Percentiles rank a stretch among this genome's conserved stretches.
Conservation (phyloP, 208 protist genomes). For the Crithidia bombi region DNA sequence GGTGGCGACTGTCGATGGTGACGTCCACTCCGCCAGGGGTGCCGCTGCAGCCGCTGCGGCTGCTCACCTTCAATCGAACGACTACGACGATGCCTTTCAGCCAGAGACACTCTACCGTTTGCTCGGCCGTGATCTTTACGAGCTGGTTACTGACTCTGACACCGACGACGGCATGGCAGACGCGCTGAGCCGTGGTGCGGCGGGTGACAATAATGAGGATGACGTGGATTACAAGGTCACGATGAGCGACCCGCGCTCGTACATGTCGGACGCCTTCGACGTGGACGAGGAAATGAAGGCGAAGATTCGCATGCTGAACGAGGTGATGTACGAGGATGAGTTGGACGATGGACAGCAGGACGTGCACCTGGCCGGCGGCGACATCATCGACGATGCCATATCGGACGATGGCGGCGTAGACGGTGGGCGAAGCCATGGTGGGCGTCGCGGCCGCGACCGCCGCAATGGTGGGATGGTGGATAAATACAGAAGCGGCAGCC, state of each 20-base stretch:
- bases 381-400: slow-evolving; percentile 39
- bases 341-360: slow-evolving; percentile 79
- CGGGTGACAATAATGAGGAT: slow-evolving; percentile 8
- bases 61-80: slow-evolving; percentile 18
- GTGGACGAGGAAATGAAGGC: slow-evolving; percentile 81
- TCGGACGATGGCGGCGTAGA: slow-evolving; percentile 15
- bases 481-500: neutral
- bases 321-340: slow-evolving; percentile 92
- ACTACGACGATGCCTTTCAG: slow-evolving; percentile 45
- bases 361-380: slow-evolving; percentile 28
- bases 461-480: neutral
- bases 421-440: neutral
- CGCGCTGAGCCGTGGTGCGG: slow-evolving; percentile 4
- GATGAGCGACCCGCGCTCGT: slow-evolving; percentile 31
- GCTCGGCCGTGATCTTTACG: slow-evolving; percentile 55
- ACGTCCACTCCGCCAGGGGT: no score
- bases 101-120: slow-evolving; percentile 41
- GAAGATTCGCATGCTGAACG: slow-evolving; percentile 83
- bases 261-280: slow-evolving; percentile 54
- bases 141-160: slow-evolving; percentile 49
- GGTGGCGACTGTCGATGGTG: no score
- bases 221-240: slow-evolving; percentile 28
- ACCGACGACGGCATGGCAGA: slow-evolving; percentile 41
- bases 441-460: slow-evolving; percentile 13
- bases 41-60: neutral